These are phyloP conservation scores for Aspergillus egyptiacus DNA, from an alignment of 495 filamentous ascomycete species.

Conservation along the genomic window DNA sequence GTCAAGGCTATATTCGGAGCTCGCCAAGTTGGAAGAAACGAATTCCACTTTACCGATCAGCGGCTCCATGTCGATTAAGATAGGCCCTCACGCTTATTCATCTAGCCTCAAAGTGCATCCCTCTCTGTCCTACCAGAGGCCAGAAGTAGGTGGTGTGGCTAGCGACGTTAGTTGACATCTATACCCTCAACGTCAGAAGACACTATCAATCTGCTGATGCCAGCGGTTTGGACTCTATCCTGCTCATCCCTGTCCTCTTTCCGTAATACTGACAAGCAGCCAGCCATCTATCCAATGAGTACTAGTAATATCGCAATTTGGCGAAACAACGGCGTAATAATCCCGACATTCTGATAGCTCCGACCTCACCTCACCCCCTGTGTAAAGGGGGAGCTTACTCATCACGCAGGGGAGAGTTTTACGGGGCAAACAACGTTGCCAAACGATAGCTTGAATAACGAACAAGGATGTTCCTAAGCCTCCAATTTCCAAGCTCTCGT, in stretches of 20 bases:
- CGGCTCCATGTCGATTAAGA: neutral
- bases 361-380: too few species aligned
- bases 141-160: conserved; percentile 19
- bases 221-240: neutral
- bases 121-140: neutral
- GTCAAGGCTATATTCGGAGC: too few species aligned
- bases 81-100: neutral
- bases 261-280: neutral
- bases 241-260: neutral
- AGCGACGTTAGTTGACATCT: conserved; percentile 11
- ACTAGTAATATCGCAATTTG: neutral
- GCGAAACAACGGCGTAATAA: neutral
- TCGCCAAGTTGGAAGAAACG: neutral
- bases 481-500: conserved; percentile 13
- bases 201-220: neutral
- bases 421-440: conserved; percentile 11
- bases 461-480: conserved; percentile 21
- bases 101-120: neutral
- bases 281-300: too few species aligned
- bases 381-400: conserved; percentile 2
- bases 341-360: neutral
- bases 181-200: neutral
- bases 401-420: conserved; percentile 1
- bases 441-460: conserved; percentile 1
- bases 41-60: neutral